phyloP scores from a whole-genome alignment of 805 yeast species.

The Sugiyamaella boreocaroliniensis region DNA sequence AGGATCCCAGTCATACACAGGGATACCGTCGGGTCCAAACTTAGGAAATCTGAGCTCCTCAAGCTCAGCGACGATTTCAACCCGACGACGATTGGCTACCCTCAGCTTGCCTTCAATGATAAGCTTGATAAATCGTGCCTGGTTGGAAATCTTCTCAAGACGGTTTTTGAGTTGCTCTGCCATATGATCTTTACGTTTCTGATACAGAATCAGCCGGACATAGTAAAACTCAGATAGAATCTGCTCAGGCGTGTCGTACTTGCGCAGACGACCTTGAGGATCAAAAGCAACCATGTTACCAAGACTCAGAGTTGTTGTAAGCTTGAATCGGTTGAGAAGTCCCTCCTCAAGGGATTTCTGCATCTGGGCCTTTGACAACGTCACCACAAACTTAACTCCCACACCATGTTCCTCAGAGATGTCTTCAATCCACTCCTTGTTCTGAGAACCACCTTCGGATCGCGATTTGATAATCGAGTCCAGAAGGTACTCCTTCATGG shows the following conservation, averaged over 20 bases:
- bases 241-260: conserved; percentile 66
- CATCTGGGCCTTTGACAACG: conserved; percentile 76
- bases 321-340: conserved; percentile 74
- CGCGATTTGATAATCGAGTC: conserved; percentile 46
- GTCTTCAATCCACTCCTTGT: conserved; percentile 74
- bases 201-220: conserved; percentile 83
- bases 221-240: conserved; percentile 79
- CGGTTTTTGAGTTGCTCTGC: conserved; percentile 64
- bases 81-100: conserved; percentile 70
- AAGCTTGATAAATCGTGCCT: conserved; percentile 86
- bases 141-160: conserved; percentile 66
- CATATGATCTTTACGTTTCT: conserved; percentile 79
- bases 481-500: conserved; percentile 76
- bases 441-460: conserved; percentile 49
- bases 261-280: conserved; percentile 77
- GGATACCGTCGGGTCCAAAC: conserved; percentile 63
- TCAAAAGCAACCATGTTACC: conserved; percentile 96
- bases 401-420: conserved; percentile 90
- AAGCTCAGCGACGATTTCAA: conserved; percentile 56
- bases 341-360: conserved; percentile 67
- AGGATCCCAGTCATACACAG: conserved; percentile 42
- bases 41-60: conserved; percentile 59
- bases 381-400: conserved; percentile 72
- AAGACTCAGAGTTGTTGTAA: conserved; percentile 58
- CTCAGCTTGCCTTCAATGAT: conserved; percentile 69